Conservation (phyloP, 1,139 yeast species). For the Candida frijolesensis region DNA sequence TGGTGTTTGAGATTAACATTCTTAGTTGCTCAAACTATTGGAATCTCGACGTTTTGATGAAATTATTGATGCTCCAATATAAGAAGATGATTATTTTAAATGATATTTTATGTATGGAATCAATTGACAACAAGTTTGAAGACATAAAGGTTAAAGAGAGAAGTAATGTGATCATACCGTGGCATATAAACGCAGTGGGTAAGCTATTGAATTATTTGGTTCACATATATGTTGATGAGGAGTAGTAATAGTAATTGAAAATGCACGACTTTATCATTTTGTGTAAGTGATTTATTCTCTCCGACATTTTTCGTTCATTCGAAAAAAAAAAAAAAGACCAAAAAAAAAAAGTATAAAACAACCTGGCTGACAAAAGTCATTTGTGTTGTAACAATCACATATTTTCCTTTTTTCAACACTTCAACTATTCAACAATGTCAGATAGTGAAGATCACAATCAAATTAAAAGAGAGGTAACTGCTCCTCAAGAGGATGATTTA, state of each 20-base stretch:
- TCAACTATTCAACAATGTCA: conserved; percentile 10
- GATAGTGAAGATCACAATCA: conserved; percentile 5
- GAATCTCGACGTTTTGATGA: conserved; percentile 58
- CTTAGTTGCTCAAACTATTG: conserved; percentile 70
- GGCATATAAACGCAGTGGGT: conserved; percentile 80
- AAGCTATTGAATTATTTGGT: conserved; percentile 57
- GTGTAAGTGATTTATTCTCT: not conserved
- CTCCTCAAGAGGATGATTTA: conserved; percentile 13
- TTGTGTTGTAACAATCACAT: not conserved
- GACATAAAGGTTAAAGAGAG: not conserved
- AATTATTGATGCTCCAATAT: conserved; percentile 64
- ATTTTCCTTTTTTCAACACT: not conserved
- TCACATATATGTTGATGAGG: conserved; percentile 44
- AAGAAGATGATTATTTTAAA: conserved; percentile 61
- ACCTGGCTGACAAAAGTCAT: not conserved
- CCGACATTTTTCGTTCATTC: not conserved
- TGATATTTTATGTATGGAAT: conserved; percentile 40
- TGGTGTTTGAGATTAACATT: conserved; percentile 60
- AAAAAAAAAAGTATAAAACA: conserved; percentile 1
- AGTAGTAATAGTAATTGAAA: conserved; percentile 16
- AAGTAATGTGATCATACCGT: conserved; percentile 54
- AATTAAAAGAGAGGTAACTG: conserved; percentile 3
- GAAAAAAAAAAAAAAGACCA: conserved; percentile 3
- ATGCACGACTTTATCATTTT: conserved; percentile 3
- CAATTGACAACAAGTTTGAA: conserved; percentile 21